Percentiles rank a stretch among this genome's conserved stretches.
Evolutionary conservation across 2,329 filamentous ascomycete species (phyloP).

Genomic region (Penicillium polonicum): DNA sequence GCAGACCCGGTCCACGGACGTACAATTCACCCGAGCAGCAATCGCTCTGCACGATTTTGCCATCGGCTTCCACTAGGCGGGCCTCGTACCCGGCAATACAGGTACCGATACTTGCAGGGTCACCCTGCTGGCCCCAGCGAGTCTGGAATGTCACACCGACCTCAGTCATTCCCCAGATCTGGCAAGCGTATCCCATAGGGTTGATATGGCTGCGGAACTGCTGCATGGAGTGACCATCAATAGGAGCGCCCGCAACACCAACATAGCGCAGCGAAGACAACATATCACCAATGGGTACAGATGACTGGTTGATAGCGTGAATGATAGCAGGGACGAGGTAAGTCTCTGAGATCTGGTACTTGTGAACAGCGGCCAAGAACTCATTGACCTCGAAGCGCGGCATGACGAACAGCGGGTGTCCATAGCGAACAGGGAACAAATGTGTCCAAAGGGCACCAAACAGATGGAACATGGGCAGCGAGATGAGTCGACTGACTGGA

Average conservation of each 20-base stretch:
- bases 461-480: slow-evolving; percentile 55
- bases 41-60: slow-evolving; percentile 29
- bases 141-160: slow-evolving; percentile 47
- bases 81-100: slow-evolving; percentile 43
- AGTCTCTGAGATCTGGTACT: slow-evolving; percentile 50
- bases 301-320: slow-evolving; percentile 35
- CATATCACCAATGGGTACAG: slow-evolving; percentile 25
- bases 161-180: slow-evolving; percentile 59
- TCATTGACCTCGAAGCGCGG: slow-evolving; percentile 45
- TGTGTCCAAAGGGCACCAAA: slow-evolving; percentile 51
- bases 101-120: slow-evolving; percentile 50
- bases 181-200: slow-evolving; percentile 43
- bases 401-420: slow-evolving; percentile 50
- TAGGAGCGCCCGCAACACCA: slow-evolving; percentile 51
- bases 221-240: slow-evolving; percentile 44
- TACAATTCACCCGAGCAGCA: slow-evolving; percentile 43
- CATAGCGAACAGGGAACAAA: slow-evolving; percentile 48
- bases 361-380: slow-evolving; percentile 42
- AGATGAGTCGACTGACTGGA: slow-evolving; percentile 47
- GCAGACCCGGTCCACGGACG: slow-evolving; percentile 39
- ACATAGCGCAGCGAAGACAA: slow-evolving; percentile 47
- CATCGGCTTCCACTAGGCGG: slow-evolving; percentile 38
- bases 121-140: slow-evolving; percentile 41
- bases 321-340: slow-evolving; percentile 51
- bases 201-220: slow-evolving; percentile 44